phyloP scores from a whole-genome alignment of 2,329 filamentous ascomycete genomes.

The Cercospora janseana region DNA sequence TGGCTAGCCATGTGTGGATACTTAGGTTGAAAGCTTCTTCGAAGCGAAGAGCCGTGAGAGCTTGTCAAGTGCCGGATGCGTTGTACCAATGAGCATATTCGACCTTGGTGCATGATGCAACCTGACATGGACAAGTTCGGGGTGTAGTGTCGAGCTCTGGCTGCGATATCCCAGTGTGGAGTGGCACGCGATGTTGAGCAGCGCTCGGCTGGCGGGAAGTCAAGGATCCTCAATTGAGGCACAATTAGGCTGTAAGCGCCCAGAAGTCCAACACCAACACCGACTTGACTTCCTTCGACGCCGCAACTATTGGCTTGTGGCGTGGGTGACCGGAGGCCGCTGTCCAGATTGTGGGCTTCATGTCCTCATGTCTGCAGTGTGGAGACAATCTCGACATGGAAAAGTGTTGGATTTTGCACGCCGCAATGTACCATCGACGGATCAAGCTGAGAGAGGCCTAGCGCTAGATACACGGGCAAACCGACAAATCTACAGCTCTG shows the following conservation, averaged over 20 bases:
- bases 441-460: not conserved
- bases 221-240: too few species aligned
- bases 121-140: too few species aligned
- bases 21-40: constrained; percentile 20
- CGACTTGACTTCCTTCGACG: constrained; percentile 5
- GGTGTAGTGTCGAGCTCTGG: not conserved
- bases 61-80: constrained; percentile 7
- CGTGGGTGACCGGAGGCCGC: not conserved
- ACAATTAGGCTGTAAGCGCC: not conserved
- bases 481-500: too few species aligned
- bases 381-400: not conserved
- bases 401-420: not conserved
- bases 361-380: not conserved
- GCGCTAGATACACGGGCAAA: too few species aligned
- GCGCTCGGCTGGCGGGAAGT: not conserved
- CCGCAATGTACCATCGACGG: not conserved
- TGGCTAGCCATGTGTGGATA: constrained; percentile 8
- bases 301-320: constrained; percentile 9
- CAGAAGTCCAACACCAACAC: constrained; percentile 15
- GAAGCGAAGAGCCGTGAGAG: constrained; percentile 5
- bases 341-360: not conserved
- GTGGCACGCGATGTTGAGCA: constrained; percentile 3
- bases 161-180: constrained; percentile 1
- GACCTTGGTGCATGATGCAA: not conserved
- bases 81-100: not conserved